phyloP scores from a whole-genome alignment of 1,284 basidiomycete species.

The Ganoderma lucidum region DNA sequence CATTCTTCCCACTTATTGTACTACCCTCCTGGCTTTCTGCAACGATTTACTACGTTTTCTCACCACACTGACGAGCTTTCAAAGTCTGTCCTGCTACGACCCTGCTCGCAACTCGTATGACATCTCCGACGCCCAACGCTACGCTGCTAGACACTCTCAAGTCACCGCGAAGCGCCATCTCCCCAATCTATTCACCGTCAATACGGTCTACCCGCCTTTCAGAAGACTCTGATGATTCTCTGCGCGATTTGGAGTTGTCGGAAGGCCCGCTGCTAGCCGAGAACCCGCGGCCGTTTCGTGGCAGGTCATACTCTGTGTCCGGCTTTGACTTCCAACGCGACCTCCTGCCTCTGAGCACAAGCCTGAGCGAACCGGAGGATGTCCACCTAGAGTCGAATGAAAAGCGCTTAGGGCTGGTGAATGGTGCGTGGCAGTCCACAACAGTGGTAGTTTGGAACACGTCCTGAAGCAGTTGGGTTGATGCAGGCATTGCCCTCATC shows the following conservation, averaged over 20 bases:
- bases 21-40: not conserved
- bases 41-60: constrained; percentile 18
- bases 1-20: not conserved
- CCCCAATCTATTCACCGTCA: constrained; percentile 45
- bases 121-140: constrained; percentile 46
- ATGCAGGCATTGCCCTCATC: constrained; percentile 81
- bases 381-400: constrained; percentile 56
- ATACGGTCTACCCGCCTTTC: constrained; percentile 58
- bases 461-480: constrained; percentile 1
- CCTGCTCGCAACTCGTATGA: constrained; percentile 34
- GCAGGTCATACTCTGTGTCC: constrained; percentile 74
- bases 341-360: constrained; percentile 78
- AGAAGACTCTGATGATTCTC: constrained; percentile 74
- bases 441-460: not conserved
- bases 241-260: constrained; percentile 80
- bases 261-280: constrained; percentile 60
- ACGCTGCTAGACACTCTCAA: constrained; percentile 40
- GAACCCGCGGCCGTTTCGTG: constrained; percentile 43
- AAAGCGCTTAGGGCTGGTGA: constrained; percentile 80
- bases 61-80: constrained; percentile 5
- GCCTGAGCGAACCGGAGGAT: constrained; percentile 71
- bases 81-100: not conserved
- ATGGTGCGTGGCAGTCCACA: constrained; percentile 58
- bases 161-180: constrained; percentile 22
- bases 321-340: constrained; percentile 84